Conservation (phyloP, 2,329 filamentous ascomycete genomes). For the Lithohypha guttulata region DNA sequence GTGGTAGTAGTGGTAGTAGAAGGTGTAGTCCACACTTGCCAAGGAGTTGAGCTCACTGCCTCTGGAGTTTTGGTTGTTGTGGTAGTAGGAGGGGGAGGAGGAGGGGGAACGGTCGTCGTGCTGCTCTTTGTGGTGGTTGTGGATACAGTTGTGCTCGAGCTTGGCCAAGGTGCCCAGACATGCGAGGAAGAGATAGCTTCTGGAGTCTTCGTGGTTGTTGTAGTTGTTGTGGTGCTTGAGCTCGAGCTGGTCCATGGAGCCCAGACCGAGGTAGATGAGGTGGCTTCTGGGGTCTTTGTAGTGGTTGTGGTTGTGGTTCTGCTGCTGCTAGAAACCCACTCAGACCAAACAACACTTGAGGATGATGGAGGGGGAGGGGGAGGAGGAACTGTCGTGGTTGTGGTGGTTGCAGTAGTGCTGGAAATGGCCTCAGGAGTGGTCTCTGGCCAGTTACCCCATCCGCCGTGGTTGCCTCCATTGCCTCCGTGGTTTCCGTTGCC, state of each 20-base stretch:
- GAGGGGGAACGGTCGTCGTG: neutral
- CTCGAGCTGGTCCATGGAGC: neutral
- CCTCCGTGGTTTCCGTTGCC: neutral
- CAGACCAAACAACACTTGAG: neutral
- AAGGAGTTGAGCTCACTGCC: neutral
- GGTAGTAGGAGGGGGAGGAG: neutral
- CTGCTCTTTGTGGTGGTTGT: slow-evolving; percentile 1
- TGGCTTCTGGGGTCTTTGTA: neutral
- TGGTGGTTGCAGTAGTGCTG: neutral
- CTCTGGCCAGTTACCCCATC: neutral
- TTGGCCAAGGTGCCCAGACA: neutral
- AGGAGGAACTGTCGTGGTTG: neutral
- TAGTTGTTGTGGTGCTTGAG: neutral
- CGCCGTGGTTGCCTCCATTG: neutral
- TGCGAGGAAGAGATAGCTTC: neutral
- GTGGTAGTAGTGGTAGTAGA: slow-evolving; percentile 4
- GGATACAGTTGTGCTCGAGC: neutral
- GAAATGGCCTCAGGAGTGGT: neutral
- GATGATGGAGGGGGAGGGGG: neutral
- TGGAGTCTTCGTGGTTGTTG: neutral
- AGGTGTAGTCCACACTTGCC: neutral
- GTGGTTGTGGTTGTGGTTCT: slow-evolving; percentile 8
- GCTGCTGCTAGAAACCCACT: no score
- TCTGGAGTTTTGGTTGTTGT: neutral
- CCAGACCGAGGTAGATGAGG: neutral